Conservation (phyloP, 1,284 basidiomycete genomes). For the Moniliella sp. region DNA sequence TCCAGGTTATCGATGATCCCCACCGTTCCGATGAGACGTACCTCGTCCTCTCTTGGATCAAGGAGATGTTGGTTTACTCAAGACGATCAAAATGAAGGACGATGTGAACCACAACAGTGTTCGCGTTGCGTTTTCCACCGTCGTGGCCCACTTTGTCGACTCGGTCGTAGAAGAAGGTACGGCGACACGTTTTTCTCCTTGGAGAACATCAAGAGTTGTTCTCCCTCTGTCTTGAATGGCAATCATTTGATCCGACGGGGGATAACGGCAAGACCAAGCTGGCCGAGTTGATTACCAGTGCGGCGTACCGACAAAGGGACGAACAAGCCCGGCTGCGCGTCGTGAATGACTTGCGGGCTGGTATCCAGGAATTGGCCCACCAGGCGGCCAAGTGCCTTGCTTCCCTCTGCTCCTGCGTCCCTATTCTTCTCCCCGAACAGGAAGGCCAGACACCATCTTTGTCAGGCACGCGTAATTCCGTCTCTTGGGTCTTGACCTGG, state of each 20-base stretch:
- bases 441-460: too few relatives aligned
- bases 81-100: conserved; percentile 49
- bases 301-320: conserved; percentile 39
- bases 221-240: conserved; percentile 78
- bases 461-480: too few relatives aligned
- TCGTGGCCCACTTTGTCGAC: conserved; percentile 64
- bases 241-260: conserved; percentile 55
- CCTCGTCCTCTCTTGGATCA: conserved; percentile 56
- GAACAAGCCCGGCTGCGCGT: conserved; percentile 32
- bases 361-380: conserved; percentile 43
- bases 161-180: conserved; percentile 49
- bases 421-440: too few relatives aligned
- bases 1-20: not conserved
- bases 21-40: conserved; percentile 33
- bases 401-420: not conserved
- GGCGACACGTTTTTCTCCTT: conserved; percentile 52
- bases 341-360: conserved; percentile 41
- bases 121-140: conserved; percentile 69
- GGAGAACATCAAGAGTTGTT: conserved; percentile 59
- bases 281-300: conserved; percentile 51
- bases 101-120: conserved; percentile 60
- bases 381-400: conserved; percentile 51
- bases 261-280: conserved; percentile 54
- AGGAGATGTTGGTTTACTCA: conserved; percentile 59
- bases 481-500: too few relatives aligned